A percentile compares a stretch with the other conserved stretches of the same genome.
Evolutionary conservation across 306 rosid genomes (phyloP).

Genomic region (Rosa rugosa): DNA sequence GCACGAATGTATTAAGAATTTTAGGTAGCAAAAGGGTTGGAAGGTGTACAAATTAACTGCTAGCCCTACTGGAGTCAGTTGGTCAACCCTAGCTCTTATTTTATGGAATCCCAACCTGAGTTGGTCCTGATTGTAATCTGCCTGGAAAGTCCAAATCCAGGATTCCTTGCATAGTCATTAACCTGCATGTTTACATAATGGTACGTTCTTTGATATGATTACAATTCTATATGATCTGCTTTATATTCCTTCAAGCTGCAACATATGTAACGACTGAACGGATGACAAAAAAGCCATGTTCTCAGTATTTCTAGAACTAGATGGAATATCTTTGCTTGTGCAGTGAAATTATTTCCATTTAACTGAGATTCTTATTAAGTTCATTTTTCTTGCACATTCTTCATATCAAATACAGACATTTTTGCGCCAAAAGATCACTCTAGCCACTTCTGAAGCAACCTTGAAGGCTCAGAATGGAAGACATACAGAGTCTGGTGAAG

Average conservation of each 20-base stretch:
- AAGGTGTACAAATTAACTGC: not conserved
- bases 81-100: not conserved
- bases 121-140: not conserved
- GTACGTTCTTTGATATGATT: not conserved
- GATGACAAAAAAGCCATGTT: not conserved
- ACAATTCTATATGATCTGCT: not conserved
- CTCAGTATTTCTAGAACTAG: not conserved
- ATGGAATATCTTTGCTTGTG: slow-evolving; percentile 11
- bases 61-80: not conserved
- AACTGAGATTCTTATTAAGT: not conserved
- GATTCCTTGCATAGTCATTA: not conserved
- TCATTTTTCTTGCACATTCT: not conserved
- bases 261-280: not conserved
- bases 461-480: slow-evolving; percentile 33
- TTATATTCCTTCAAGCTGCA: not conserved
- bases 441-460: slow-evolving; percentile 43
- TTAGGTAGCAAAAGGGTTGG: not conserved
- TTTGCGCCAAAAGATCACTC: slow-evolving; percentile 77
- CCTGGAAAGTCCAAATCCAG: not conserved
- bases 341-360: not conserved
- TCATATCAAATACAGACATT: slow-evolving; percentile 57
- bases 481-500: slow-evolving; percentile 28
- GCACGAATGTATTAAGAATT: slow-evolving; percentile 5
- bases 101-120: slow-evolving; percentile 1
- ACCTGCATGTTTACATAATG: not conserved